A percentile compares a stretch with the other conserved stretches of the same genome.
Conservation (phyloP, 352 stramenopile genomes). For the Pythium aristosporum region DNA sequence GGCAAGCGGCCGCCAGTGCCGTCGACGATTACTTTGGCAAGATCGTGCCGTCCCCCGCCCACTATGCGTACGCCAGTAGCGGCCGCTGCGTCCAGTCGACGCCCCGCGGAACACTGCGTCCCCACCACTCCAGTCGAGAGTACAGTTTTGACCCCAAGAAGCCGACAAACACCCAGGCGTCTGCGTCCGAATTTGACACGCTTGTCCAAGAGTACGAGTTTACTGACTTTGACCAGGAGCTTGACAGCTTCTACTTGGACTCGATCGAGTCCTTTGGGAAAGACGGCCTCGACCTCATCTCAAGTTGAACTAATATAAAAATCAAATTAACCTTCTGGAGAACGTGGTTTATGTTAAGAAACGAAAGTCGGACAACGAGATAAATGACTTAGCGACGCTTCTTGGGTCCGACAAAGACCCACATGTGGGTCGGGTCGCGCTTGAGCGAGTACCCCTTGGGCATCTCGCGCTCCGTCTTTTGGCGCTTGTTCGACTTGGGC, state of each 20-base stretch:
- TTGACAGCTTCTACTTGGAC: constrained; percentile 81
- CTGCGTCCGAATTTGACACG: constrained; percentile 61
- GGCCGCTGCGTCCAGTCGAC: constrained; percentile 26
- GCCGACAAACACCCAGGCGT: constrained; percentile 4
- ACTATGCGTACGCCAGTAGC: constrained; percentile 9
- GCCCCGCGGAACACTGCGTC: constrained; percentile 32
- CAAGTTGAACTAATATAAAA: constrained; percentile 31
- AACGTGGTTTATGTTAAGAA: too few relatives aligned
- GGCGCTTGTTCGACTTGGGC: constrained; percentile 47
- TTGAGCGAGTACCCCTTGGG: constrained; percentile 30
- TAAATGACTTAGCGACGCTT: not conserved
- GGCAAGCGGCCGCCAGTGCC: constrained; percentile 26
- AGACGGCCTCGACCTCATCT: constrained; percentile 54
- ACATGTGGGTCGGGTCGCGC: constrained; percentile 29
- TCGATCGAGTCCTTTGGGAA: constrained; percentile 62
- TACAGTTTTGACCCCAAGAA: constrained; percentile 47
- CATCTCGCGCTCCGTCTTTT: constrained; percentile 33
- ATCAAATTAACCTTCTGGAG: too few relatives aligned
- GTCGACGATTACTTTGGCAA: constrained; percentile 64
- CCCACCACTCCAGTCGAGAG: too few relatives aligned
- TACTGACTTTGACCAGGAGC: constrained; percentile 78
- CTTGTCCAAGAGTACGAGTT: constrained; percentile 78
- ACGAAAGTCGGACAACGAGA: too few relatives aligned
- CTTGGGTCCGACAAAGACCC: constrained; percentile 11
- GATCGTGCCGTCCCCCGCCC: constrained; percentile 28